Evolutionary conservation across 805 yeast genomes (phyloP), one percentile per base, ranked within the genome.

Genomic region (Teunomyces aglyptinius): DNA sequence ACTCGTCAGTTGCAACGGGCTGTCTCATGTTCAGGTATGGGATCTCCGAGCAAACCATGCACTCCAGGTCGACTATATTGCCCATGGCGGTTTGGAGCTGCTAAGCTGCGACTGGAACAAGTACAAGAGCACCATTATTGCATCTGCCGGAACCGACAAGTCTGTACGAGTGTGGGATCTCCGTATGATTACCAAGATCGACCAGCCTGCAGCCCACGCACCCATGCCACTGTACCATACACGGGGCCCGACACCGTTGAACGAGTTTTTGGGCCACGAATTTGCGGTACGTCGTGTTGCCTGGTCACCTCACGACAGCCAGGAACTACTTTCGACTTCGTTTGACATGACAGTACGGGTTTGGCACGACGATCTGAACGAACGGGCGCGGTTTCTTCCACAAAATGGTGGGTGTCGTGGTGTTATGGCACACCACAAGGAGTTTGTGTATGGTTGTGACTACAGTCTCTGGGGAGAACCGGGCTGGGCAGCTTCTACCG

Each of bases 381-480:
- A 78, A 43, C 75, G 77, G 35, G 82, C 83, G 3, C 64, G 76
- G 41, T 77, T 73, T 44, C 63, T 71, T 42, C 66, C 62, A 45
- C 52, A 58, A 6, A 52, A 49, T 4, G 78, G 77, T 43, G 86
- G 86, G 0, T 71, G 83, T 31, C 66, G 74, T 31, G 80, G 79
- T 6, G 76, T 77, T 13, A 88, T 89, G 72, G 73, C 77, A 18
- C 68, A 66, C 44, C 98, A 94, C 68, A 76, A 81, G 24, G 99
- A 92, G 71, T 92, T 92, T 68, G 97, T 86, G 1, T 81, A 87
- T 55, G 97, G 95, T 13, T 86, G 91, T 52, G 98, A 94, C 69
- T 94, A 96, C 87, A 85, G 96, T 53, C 66, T 94, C 43, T 92
- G 97, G 97, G 99, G 98, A 2, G 84, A 83, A 55, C 95, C 94